Conservation (phyloP, 1,284 basidiomycete species). For the Kwoniella shivajii region DNA sequence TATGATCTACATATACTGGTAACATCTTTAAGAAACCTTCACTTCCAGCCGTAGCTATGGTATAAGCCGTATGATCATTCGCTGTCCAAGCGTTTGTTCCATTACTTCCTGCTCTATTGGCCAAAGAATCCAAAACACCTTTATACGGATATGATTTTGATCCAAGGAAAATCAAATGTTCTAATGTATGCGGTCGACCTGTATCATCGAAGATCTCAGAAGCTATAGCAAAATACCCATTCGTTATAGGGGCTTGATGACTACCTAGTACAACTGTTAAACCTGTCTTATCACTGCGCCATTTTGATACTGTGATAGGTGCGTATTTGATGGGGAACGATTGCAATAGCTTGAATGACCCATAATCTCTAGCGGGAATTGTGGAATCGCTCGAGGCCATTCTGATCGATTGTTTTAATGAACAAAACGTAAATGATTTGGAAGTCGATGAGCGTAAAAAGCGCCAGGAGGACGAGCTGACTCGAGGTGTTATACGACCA, state of each 20-base stretch:
- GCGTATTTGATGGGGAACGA: slow-evolving; percentile 50
- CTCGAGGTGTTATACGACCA: background rate
- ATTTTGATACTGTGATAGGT: slow-evolving; percentile 51
- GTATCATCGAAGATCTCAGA: slow-evolving; percentile 96
- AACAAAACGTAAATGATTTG: background rate
- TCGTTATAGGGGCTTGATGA: slow-evolving; percentile 68
- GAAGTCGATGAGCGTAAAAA: background rate
- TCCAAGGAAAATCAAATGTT: slow-evolving; percentile 92
- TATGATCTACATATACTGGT: slow-evolving; percentile 92
- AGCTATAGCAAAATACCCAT: slow-evolving; percentile 88
- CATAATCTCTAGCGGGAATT: slow-evolving; percentile 29
- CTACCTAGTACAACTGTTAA: slow-evolving; percentile 60
- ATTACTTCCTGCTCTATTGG: slow-evolving; percentile 92
- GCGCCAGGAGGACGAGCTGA: background rate
- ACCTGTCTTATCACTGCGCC: slow-evolving; percentile 54
- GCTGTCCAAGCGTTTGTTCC: slow-evolving; percentile 74
- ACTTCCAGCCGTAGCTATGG: slow-evolving; percentile 93
- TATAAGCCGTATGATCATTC: slow-evolving; percentile 78
- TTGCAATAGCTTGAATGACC: slow-evolving; percentile 49
- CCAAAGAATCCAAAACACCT: slow-evolving; percentile 94
- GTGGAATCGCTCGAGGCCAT: slow-evolving; percentile 12
- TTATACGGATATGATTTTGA: slow-evolving; percentile 96
- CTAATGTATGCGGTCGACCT: slow-evolving; percentile 90
- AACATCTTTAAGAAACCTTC: slow-evolving; percentile 94
- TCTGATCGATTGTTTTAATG: background rate